These are phyloP conservation scores for Tolypocladium nubicola DNA, from an alignment of 2,329 filamentous ascomycete genomes.

Conservation along the genomic window DNA sequence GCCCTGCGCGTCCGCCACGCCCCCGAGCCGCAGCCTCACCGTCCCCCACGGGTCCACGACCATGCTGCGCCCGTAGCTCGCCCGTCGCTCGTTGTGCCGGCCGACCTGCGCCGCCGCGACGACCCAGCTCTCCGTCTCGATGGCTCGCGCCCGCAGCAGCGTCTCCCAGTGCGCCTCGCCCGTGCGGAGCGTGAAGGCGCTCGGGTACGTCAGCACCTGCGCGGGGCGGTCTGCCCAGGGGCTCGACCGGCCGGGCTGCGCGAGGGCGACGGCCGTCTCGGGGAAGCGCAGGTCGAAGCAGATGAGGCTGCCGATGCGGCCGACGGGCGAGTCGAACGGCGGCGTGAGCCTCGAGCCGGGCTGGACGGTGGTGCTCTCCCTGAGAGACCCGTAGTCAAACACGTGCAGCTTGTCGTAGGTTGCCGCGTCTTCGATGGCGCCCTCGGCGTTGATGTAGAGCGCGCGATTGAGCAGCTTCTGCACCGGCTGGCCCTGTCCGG, in stretches of 20 bases:
- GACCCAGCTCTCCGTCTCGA: conserved; percentile 83
- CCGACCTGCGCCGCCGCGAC: conserved; percentile 76
- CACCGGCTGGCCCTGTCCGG: conserved; percentile 6
- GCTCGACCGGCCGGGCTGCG: conserved; percentile 25
- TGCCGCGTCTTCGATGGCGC: conserved; percentile 27
- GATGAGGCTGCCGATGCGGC: conserved; percentile 68
- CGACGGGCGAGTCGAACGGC: conserved; percentile 65
- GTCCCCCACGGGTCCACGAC: conserved; percentile 82
- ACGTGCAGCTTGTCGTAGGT: conserved; percentile 84
- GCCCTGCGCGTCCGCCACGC: conserved; percentile 33
- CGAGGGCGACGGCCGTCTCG: conserved; percentile 60
- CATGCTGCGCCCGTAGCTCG: conserved; percentile 78
- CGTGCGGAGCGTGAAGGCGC: conserved; percentile 81
- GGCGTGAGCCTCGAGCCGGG: conserved; percentile 51
- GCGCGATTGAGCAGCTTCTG: conserved; percentile 37
- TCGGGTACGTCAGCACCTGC: conserved; percentile 76
- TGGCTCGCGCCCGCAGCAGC: conserved; percentile 67
- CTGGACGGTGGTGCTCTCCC: conserved; percentile 51
- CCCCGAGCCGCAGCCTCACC: conserved; percentile 55
- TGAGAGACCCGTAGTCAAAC: conserved; percentile 57
- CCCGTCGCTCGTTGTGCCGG: conserved; percentile 59
- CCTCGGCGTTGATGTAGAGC: conserved; percentile 37
- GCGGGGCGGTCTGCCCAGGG: conserved; percentile 33
- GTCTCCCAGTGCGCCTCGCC: conserved; percentile 79
- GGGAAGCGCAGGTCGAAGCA: conserved; percentile 89